Conservation (phyloP, 2,329 filamentous ascomycete species). For the Rhinocladiella mackenziei region DNA sequence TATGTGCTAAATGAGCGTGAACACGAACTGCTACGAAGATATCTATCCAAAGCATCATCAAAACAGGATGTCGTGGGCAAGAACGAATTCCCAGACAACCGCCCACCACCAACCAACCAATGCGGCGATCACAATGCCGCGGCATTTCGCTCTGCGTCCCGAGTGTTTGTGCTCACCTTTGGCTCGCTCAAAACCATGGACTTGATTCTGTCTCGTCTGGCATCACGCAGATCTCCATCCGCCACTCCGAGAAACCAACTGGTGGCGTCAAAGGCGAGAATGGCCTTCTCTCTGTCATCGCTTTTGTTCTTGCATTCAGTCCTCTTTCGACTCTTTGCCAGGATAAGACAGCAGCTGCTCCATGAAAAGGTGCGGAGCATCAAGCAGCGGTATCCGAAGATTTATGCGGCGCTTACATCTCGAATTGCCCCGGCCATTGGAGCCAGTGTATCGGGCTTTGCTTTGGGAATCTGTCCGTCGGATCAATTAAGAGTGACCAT, state of each 20-base stretch:
- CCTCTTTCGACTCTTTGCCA: conserved; percentile 82
- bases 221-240: conserved; percentile 9
- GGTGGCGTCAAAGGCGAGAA: conserved; percentile 61
- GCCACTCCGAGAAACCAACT: conserved; percentile 41
- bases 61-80: background rate
- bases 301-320: conserved; percentile 86
- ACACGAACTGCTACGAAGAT: conserved; percentile 16
- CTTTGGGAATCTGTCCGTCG: conserved; percentile 70
- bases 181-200: conserved; percentile 55
- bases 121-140: conserved; percentile 65
- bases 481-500: conserved; percentile 71
- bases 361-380: conserved; percentile 78
- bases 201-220: conserved; percentile 22
- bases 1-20: conserved; percentile 26
- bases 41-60: conserved; percentile 2
- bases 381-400: conserved; percentile 72
- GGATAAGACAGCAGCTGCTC: conserved; percentile 73
- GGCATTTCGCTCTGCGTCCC: conserved; percentile 65
- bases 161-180: conserved; percentile 64
- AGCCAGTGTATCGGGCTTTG: conserved; percentile 78
- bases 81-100: background rate
- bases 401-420: conserved; percentile 72
- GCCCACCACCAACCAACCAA: background rate
- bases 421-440: conserved; percentile 83
- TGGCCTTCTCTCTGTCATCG: conserved; percentile 77